Evolutionary conservation across 768 basidiomycete species (phyloP), one percentile per base, ranked within the genome.

Genomic region (Clitopilus hobsonii): DNA sequence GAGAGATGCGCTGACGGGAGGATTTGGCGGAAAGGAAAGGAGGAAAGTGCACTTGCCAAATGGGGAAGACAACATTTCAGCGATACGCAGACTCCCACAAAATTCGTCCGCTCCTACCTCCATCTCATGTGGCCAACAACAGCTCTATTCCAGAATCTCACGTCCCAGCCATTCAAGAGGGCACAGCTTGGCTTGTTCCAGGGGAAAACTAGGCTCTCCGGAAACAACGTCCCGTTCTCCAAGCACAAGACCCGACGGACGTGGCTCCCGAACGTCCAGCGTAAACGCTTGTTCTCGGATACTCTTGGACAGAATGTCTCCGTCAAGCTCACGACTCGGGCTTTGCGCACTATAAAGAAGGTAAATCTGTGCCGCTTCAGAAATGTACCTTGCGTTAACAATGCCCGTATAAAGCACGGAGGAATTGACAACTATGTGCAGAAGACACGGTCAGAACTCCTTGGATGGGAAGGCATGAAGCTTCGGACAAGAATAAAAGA

Each of bases 141-240:
- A 53, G 60, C 65, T 41, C 59, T 69, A 38, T 67, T 71, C 48
- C 69, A 73, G 45, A 64, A 68, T 54, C 65, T 83, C 58, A 23
- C 22, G n/a, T 80, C 88, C 25, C 78, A 82, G 57, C 86, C 89
- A 6, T 91, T 92, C 74, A 94, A 92, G 66, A 86, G 90, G 38
- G 73, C 89, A 1, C 84, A 92, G 61, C 73, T 82, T 2, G 92
- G 91, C 53, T 84, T 95, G 1, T 94, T 89, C 65, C 89, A 92
- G 53, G 91, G 91, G 14, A 88, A 85, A 66, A 82, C 74, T 53
- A 90, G 85, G 62, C 86, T 85, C 63, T 84, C 84, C 60, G 93
- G 93, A 23, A 94, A 94, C 76, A 94, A 87, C 65, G 91, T 94
- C 49, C 91, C 93, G 0, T 88, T 91, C 69, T 94, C 92, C 22